Evolutionary conservation across 78 protist genomes (phyloP).

Genomic region (Dictyostelium purpureum): DNA sequence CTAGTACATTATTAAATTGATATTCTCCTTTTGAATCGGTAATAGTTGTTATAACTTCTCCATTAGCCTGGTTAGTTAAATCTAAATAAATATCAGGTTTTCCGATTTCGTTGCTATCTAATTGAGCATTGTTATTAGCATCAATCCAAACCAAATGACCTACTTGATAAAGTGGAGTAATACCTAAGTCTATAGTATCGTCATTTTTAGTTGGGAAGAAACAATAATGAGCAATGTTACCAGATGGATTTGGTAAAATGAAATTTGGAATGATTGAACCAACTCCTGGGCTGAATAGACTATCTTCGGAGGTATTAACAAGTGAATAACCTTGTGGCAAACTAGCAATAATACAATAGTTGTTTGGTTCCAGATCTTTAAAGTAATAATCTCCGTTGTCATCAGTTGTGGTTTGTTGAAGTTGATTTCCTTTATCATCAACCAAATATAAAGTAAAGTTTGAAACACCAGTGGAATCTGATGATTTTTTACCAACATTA

Average conservation of each 20-base stretch:
- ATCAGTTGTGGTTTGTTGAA: background rate
- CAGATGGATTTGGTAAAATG: too few species aligned
- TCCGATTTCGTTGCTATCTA: background rate
- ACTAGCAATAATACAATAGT: slow-evolving; percentile 12
- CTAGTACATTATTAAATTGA: background rate
- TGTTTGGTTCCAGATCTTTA: slow-evolving; percentile 15
- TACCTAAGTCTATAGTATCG: background rate
- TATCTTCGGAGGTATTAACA: background rate
- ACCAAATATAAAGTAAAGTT: background rate
- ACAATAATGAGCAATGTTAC: background rate
- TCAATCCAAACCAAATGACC: background rate
- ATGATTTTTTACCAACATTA: background rate
- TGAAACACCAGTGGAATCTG: background rate
- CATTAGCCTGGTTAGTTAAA: background rate
- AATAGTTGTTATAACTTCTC: background rate
- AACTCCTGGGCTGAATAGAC: too few species aligned
- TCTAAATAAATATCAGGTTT: background rate
- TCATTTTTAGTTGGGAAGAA: background rate
- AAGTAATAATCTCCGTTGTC: background rate
- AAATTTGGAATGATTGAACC: background rate
- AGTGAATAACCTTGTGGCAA: background rate
- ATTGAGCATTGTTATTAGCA: background rate
- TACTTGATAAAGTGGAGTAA: background rate
- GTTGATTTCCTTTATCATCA: background rate
- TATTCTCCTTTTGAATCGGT: slow-evolving; percentile 4